Percentiles rank a stretch among this genome's conserved stretches.
These are phyloP conservation scores for Senecio squalidus DNA, from an alignment of 140 eudicot genomes.

Conservation along the genomic window DNA sequence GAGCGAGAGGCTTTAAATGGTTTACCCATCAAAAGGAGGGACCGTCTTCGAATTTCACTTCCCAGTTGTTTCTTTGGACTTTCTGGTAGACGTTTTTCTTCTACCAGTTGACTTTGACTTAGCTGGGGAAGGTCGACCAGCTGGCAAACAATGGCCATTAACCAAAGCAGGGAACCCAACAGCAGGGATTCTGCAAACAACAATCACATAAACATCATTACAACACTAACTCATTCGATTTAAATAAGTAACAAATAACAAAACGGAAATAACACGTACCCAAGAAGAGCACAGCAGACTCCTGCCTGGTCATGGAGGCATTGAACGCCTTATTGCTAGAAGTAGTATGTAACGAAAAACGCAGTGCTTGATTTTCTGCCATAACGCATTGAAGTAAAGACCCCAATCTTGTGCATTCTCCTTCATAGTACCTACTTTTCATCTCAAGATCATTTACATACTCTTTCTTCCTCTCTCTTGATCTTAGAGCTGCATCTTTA, in stretches of 20 bases:
- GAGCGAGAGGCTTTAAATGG: conserved; percentile 73
- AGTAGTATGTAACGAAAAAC: conserved; percentile 55
- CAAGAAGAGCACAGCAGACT: conserved; percentile 99
- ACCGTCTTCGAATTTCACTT: conserved; percentile 26
- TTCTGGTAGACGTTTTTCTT: conserved; percentile 32
- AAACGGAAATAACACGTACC: conserved; percentile 38
- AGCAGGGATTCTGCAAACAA: conserved; percentile 87
- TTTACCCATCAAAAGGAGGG: conserved; percentile 52
- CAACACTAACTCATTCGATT: too few species aligned
- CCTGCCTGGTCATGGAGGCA: conserved; percentile 87
- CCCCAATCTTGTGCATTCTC: conserved; percentile 82
- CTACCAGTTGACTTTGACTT: conserved; percentile 26
- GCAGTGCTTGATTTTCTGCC: conserved; percentile 91
- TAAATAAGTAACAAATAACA: too few species aligned
- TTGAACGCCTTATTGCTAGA: conserved; percentile 30
- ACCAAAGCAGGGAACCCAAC: conserved; percentile 99
- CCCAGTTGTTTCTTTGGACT: conserved; percentile 33
- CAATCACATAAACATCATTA: not conserved
- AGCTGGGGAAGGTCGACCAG: conserved; percentile 48
- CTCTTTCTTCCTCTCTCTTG: conserved; percentile 86
- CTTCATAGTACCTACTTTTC: conserved; percentile 79
- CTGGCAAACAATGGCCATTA: conserved; percentile 59
- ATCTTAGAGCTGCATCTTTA: conserved; percentile 78
- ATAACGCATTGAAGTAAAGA: conserved; percentile 58
- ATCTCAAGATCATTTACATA: conserved; percentile 74